These are phyloP conservation scores for Patellifolia procumbens DNA, from an alignment of 179 eudicot genomes.

Conservation along the genomic window DNA sequence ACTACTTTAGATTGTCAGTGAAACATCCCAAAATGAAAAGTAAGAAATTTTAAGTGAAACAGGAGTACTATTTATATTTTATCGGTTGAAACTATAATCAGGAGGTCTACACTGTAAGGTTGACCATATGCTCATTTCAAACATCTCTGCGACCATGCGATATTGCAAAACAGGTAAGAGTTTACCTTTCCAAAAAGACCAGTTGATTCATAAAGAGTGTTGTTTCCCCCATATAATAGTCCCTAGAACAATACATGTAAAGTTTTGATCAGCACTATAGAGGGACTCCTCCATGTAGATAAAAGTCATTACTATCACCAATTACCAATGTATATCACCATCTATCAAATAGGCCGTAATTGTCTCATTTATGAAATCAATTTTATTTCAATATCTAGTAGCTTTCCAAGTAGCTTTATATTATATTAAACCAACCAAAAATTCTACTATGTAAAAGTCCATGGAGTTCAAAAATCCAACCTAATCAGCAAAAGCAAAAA, in stretches of 20 bases:
- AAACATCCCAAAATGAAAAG: no score
- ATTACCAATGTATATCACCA: no score
- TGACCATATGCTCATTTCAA: not conserved
- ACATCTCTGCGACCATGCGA: no score
- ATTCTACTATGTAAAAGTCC: not conserved
- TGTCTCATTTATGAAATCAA: not conserved
- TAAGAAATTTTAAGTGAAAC: no score
- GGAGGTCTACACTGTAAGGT: not conserved
- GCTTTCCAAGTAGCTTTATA: not conserved
- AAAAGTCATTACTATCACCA: no score
- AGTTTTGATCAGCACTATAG: not conserved
- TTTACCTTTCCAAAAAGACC: constrained; percentile 70
- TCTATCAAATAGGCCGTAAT: no score
- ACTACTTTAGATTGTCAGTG: no score
- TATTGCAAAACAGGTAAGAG: constrained; percentile 1
- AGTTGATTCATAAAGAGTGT: constrained; percentile 82
- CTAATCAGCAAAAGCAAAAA: not conserved
- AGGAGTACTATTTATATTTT: no score
- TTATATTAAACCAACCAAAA: not conserved
- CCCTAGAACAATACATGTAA: constrained; percentile 52
- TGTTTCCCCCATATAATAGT: constrained; percentile 73
- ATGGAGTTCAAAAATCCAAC: not conserved
- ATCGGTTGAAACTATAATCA: not conserved
- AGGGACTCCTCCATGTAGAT: not conserved
- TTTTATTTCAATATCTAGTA: not conserved